These are phyloP conservation scores for Cystobasidiaceae sp. DNA, from an alignment of 1,284 basidiomycete species.

Conservation along the genomic window DNA sequence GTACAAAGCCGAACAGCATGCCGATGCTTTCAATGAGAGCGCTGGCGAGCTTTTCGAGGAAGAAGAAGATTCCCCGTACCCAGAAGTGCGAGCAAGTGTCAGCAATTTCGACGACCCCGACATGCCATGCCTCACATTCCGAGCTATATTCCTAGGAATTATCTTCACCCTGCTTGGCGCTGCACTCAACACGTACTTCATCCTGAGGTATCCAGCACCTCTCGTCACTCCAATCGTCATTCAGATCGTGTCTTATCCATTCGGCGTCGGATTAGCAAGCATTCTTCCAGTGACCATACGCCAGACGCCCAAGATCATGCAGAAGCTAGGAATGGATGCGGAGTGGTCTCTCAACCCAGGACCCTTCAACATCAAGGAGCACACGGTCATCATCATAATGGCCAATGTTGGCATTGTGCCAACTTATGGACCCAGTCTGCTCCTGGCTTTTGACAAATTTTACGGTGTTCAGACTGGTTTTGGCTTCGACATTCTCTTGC, in stretches of 20 bases:
- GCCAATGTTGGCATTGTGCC: slow-evolving; percentile 33
- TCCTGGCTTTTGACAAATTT: slow-evolving; percentile 63
- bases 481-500: slow-evolving; percentile 40
- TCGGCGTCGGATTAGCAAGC: slow-evolving; percentile 45
- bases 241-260: slow-evolving; percentile 45
- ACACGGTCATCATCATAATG: slow-evolving; percentile 40
- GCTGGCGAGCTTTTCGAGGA: slow-evolving; percentile 14
- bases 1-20: slow-evolving; percentile 4
- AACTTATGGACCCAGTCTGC: slow-evolving; percentile 2
- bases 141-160: slow-evolving; percentile 45
- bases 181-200: slow-evolving; percentile 46
- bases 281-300: slow-evolving; percentile 42
- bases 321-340: slow-evolving; percentile 22
- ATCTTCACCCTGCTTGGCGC: slow-evolving; percentile 43
- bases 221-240: slow-evolving; percentile 44
- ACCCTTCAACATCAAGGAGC: slow-evolving; percentile 42
- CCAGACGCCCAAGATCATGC: slow-evolving; percentile 29
- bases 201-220: slow-evolving; percentile 46
- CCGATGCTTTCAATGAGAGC: not conserved
- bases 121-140: slow-evolving; percentile 60
- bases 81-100: slow-evolving; percentile 85
- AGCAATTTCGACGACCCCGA: slow-evolving; percentile 92
- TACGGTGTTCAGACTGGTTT: slow-evolving; percentile 54
- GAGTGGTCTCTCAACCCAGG: slow-evolving; percentile 41
- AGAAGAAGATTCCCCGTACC: slow-evolving; percentile 30